These are phyloP conservation scores for Ceratocystiopsis brevicomis DNA, from an alignment of 2,329 filamentous ascomycete species.

Conservation along the genomic window DNA sequence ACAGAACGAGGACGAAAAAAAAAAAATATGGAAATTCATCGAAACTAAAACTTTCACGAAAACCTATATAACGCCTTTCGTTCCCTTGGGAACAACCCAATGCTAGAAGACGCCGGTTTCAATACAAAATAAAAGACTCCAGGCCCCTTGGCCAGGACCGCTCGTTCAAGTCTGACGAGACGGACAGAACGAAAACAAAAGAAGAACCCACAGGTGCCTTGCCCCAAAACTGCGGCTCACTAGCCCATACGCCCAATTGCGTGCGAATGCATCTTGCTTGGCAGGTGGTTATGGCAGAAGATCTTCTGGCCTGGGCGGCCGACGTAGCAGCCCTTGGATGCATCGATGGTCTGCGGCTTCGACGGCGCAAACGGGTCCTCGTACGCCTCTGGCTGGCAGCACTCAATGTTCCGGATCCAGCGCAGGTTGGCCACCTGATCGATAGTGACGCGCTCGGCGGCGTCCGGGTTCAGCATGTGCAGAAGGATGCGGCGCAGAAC, in stretches of 20 bases:
- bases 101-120: no score
- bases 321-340: conserved; percentile 32
- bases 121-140: no score
- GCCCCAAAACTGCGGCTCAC: background rate
- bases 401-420: conserved; percentile 60
- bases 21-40: no score
- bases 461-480: conserved; percentile 68
- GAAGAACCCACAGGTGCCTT: background rate
- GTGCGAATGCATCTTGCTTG: conserved; percentile 21
- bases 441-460: conserved; percentile 50
- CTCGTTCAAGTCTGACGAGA: no score
- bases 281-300: conserved; percentile 39
- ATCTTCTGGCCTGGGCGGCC: conserved; percentile 29
- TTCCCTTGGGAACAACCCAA: no score
- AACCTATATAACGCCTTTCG: no score
- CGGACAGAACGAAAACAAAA: background rate
- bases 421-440: conserved; percentile 47
- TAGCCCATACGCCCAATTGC: conserved; percentile 3
- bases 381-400: conserved; percentile 56
- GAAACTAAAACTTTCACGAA: no score
- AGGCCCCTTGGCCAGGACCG: no score
- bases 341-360: conserved; percentile 33
- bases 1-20: no score
- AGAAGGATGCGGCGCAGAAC: conserved; percentile 53
- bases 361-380: conserved; percentile 30